Evolutionary conservation across 2,329 filamentous ascomycete species (phyloP), one percentile per base, ranked within the genome.

Genomic region (Sclerotinia glacialis): DNA sequence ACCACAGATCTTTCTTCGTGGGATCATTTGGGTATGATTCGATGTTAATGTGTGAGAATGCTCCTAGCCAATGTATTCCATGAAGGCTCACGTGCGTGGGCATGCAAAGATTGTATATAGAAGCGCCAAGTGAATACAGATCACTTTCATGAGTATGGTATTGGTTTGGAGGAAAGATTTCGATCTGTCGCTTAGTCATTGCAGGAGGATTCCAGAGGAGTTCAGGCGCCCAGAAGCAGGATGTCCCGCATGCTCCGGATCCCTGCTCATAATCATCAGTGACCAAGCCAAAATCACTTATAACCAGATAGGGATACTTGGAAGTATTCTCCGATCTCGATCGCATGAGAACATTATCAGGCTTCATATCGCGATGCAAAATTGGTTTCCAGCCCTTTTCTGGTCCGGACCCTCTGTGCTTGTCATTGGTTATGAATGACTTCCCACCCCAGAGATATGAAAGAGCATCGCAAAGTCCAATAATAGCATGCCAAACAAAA

Each of bases 301-400:
- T 66, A 14, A 74, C 69, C 26, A 70, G 70, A 53, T 74, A 75
- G 28, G 69, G 70, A 46, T 74, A 74, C 37, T 72, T 73, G 2
- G 55, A 64, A 1, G 68, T 69, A 8, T 69, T n/a, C 4, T 68
- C 71, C 11, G 55, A n/a, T 54, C 74, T 69, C 1, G 73, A 75
- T 14, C 69, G 61, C 5, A 75, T 64, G 16, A 75, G 67, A 12
- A 75, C 66, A 54, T 75, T 75, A 54, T 75, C 74, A 18, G 74
- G 72, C 56, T 75, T 75, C 55, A 75, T 70, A 55, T 75, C 74
- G 11, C 74, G 69, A 60, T 75, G 74, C 8, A 75, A 23, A 6
- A 75, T 65, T 5, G 74, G 70, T n/a, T 68, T 56, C 74, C 74
- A 75, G 21, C 56, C 42, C 2, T 59, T 49, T 26, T 54, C 56